Evolutionary conservation across 768 basidiomycete genomes (phyloP).

Genomic region (Baorangia bicolor): DNA sequence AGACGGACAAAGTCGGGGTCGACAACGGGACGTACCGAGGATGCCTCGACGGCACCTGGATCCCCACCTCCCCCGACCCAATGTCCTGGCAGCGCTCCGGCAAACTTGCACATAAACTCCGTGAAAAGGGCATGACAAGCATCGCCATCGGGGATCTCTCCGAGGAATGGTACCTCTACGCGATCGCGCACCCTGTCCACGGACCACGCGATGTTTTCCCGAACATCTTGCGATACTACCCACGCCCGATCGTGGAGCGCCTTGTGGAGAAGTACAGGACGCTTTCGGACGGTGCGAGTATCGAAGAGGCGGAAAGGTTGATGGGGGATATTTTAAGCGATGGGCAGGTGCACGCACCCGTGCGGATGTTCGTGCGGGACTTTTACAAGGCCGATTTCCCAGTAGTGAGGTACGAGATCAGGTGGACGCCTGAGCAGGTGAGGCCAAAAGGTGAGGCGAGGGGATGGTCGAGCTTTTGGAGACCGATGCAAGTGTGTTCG

Average conservation of each 20-base stretch:
- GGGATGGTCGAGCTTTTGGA: not conserved
- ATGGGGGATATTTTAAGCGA: conserved; percentile 62
- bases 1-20: conserved; percentile 51
- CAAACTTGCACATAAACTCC: conserved; percentile 51
- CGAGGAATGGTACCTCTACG: conserved; percentile 79
- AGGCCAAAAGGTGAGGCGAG: conserved; percentile 47
- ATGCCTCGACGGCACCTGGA: conserved; percentile 58
- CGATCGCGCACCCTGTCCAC: conserved; percentile 61
- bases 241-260: conserved; percentile 42
- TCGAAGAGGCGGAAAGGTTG: conserved; percentile 43
- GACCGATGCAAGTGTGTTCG: not conserved
- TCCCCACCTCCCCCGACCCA: conserved; percentile 49
- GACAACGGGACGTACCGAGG: conserved; percentile 68
- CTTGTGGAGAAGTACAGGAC: conserved; percentile 46
- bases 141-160: conserved; percentile 66
- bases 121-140: conserved; percentile 56
- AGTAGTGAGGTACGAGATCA: conserved; percentile 64
- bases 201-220: conserved; percentile 49
- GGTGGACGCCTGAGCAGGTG: conserved; percentile 64
- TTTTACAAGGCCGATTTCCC: conserved; percentile 56
- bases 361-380: conserved; percentile 61
- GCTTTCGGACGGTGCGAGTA: conserved; percentile 40
- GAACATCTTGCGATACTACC: conserved; percentile 64
- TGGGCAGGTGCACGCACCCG: conserved; percentile 68
- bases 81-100: conserved; percentile 72